These are phyloP conservation scores for Baorangia bicolor DNA, from an alignment of 768 basidiomycete species.

Conservation along the genomic window DNA sequence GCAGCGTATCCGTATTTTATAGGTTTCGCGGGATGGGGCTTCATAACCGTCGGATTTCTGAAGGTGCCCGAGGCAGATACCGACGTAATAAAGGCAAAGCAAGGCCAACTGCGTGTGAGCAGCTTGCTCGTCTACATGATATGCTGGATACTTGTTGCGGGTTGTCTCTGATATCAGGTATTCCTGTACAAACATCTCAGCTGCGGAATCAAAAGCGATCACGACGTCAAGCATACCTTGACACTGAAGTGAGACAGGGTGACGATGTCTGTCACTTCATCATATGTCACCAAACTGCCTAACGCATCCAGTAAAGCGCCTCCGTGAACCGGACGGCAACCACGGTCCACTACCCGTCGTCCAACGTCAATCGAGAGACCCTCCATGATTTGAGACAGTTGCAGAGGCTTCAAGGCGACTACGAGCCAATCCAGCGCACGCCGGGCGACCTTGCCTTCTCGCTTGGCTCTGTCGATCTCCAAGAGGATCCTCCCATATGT, in stretches of 20 bases:
- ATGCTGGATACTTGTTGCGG: neutral
- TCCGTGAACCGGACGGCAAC: neutral
- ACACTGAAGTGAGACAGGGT: slow-evolving; percentile 7
- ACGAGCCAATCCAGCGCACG: slow-evolving; percentile 6
- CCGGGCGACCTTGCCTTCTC: neutral
- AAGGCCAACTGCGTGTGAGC: neutral
- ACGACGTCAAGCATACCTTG: neutral
- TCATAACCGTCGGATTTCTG: no score
- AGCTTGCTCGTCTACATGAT: neutral
- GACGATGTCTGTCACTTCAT: slow-evolving; percentile 1
- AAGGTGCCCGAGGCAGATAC: neutral
- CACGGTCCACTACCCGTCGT: neutral
- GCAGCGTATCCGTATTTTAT: neutral
- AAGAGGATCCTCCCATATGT: slow-evolving; percentile 2
- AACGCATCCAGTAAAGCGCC: neutral
- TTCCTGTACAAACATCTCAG: neutral
- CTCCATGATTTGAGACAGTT: neutral
- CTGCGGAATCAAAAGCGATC: neutral
- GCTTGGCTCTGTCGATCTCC: neutral
- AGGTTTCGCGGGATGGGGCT: no score
- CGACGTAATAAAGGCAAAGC: neutral
- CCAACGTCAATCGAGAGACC: neutral
- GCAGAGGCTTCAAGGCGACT: neutral
- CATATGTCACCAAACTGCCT: slow-evolving; percentile 1
- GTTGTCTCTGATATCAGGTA: neutral